These are phyloP conservation scores for Aspergillus proliferans DNA, from an alignment of 2,329 filamentous ascomycete genomes.

Conservation along the genomic window DNA sequence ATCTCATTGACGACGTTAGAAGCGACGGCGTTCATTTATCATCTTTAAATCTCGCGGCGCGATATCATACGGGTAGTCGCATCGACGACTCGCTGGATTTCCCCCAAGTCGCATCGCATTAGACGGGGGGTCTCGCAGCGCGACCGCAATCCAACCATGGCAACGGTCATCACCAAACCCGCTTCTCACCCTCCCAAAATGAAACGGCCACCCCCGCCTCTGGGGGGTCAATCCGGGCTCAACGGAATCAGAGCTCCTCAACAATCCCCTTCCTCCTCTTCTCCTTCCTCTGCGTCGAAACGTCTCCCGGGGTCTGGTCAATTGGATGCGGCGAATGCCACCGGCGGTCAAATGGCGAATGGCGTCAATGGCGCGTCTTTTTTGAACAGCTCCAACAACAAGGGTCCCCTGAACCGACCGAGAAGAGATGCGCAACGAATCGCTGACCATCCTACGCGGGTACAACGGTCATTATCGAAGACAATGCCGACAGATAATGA, in stretches of 20 bases:
- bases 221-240: slow-evolving; percentile 51
- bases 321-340: slow-evolving; percentile 40
- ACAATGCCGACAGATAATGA: slow-evolving; percentile 24
- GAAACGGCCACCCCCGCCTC: slow-evolving; percentile 61
- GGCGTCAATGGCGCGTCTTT: slow-evolving; percentile 29
- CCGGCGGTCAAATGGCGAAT: slow-evolving; percentile 39
- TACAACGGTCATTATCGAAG: slow-evolving; percentile 31
- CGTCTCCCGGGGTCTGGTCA: slow-evolving; percentile 51
- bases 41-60: slow-evolving; percentile 18
- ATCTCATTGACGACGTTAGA: slow-evolving; percentile 33
- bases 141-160: slow-evolving; percentile 26
- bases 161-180: slow-evolving; percentile 40
- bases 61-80: slow-evolving; percentile 16
- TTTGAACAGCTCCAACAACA: slow-evolving; percentile 14
- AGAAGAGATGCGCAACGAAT: slow-evolving; percentile 51
- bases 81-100: slow-evolving; percentile 10
- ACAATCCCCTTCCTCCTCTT: slow-evolving; percentile 47
- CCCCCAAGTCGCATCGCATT: slow-evolving; percentile 12
- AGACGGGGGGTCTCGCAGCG: slow-evolving; percentile 3
- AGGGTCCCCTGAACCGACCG: slow-evolving; percentile 43
- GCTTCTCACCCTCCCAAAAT: slow-evolving; percentile 50
- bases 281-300: slow-evolving; percentile 49
- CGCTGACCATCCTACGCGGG: slow-evolving; percentile 26
- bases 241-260: slow-evolving; percentile 56
- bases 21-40: slow-evolving; percentile 23